Conservation (phyloP, 176 grass and related monocot species). For the Poa annua region DNA sequence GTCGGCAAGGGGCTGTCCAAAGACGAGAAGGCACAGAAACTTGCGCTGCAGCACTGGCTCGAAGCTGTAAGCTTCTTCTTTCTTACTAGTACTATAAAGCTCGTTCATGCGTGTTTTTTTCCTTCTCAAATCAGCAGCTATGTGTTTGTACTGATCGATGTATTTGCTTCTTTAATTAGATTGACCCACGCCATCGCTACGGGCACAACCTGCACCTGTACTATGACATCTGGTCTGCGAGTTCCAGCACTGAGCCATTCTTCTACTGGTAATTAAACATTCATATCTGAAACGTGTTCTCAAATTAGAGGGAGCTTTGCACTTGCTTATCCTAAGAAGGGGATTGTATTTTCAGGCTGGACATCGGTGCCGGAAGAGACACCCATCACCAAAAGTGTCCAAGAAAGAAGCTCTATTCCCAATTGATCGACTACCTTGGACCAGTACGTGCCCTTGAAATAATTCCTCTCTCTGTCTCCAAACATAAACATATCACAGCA, state of each 20-base stretch:
- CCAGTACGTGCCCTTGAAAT: slow-evolving; percentile 52
- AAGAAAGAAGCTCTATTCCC: slow-evolving; percentile 72
- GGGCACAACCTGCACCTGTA: slow-evolving; percentile 96
- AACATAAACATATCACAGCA: neutral
- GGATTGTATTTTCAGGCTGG: slow-evolving; percentile 49
- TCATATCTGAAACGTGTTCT: neutral
- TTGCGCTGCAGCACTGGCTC: slow-evolving; percentile 94
- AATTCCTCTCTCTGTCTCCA: neutral
- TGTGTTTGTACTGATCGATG: slow-evolving; percentile 7
- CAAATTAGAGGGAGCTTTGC: neutral
- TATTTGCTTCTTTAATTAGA: slow-evolving; percentile 45
- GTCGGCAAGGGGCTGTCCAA: slow-evolving; percentile 95
- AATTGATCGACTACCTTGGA: slow-evolving; percentile 91
- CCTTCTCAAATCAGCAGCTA: neutral
- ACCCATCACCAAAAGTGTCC: slow-evolving; percentile 60
- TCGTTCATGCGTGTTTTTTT: neutral
- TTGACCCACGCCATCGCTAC: slow-evolving; percentile 96
- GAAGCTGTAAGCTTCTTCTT: slow-evolving; percentile 66
- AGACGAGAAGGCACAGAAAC: slow-evolving; percentile 89
- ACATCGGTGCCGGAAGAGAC: slow-evolving; percentile 78
- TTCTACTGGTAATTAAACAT: slow-evolving; percentile 79
- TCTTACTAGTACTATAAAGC: neutral
- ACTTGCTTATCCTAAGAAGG: neutral
- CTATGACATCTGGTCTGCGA: slow-evolving; percentile 85
- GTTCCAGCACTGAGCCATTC: slow-evolving; percentile 87